Conservation (phyloP, 495 filamentous ascomycete genomes). For the Aspergillus haitiensis region DNA sequence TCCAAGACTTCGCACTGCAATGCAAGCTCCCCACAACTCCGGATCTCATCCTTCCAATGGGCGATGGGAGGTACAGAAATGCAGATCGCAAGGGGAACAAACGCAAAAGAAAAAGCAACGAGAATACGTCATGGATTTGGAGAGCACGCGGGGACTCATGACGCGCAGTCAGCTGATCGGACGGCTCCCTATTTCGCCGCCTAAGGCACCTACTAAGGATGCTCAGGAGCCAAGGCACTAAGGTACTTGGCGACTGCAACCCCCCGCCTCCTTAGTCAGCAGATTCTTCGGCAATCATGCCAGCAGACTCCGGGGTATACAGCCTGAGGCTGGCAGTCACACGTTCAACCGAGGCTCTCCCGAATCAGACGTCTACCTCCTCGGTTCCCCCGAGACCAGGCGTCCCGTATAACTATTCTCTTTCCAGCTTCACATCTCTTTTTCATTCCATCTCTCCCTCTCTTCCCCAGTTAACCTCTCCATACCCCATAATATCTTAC, state of each 20-base stretch:
- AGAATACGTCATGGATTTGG: conserved; percentile 23
- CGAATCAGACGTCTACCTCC: conserved; percentile 9
- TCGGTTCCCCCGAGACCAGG: conserved; percentile 20
- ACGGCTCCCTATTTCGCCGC: neutral
- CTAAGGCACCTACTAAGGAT: neutral
- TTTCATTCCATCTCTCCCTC: conserved; percentile 11
- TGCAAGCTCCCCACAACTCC: conserved; percentile 7
- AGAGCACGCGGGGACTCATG: neutral
- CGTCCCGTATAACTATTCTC: conserved; percentile 18
- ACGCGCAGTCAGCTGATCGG: conserved; percentile 21
- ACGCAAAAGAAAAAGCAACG: neutral
- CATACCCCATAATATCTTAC: conserved; percentile 17
- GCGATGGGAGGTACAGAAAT: neutral
- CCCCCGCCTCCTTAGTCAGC: conserved; percentile 14
- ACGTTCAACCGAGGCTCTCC: conserved; percentile 25
- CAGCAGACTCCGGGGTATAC: conserved; percentile 2
- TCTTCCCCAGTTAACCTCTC: conserved; percentile 22
- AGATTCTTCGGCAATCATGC: conserved; percentile 3
- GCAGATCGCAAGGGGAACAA: neutral
- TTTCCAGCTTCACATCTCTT: conserved; percentile 2
- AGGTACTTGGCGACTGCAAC: neutral
- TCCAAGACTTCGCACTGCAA: conserved; percentile 13
- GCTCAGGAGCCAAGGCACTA: neutral
- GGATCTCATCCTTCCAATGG: conserved; percentile 16
- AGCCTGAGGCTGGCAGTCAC: conserved; percentile 4